These are phyloP conservation scores for Pyrenophora seminiperda DNA, from an alignment of 2,329 filamentous ascomycete species.

Conservation along the genomic window DNA sequence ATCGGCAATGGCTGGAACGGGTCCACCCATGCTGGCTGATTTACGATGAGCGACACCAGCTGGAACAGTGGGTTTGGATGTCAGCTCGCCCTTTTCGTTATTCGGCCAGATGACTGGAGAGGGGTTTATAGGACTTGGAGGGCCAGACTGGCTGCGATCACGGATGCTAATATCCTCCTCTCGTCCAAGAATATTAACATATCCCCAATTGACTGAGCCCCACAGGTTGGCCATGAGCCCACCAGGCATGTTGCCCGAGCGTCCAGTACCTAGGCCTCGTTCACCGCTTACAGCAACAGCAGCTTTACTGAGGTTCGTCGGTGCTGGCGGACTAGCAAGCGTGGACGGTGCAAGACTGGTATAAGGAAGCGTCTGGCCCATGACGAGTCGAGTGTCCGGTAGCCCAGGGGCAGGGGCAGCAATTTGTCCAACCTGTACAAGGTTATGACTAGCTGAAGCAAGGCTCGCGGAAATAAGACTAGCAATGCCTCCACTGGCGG, in stretches of 20 bases:
- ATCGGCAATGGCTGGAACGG: constrained; percentile 21
- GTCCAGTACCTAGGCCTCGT: constrained; percentile 67
- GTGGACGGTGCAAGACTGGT: constrained; percentile 81
- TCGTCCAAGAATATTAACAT: constrained; percentile 65
- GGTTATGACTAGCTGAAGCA: constrained; percentile 73
- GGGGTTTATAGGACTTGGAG: constrained; percentile 41
- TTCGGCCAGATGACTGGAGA: constrained; percentile 27
- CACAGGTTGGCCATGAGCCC: constrained; percentile 92
- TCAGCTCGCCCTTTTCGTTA: constrained; percentile 21
- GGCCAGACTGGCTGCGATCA: constrained; percentile 40
- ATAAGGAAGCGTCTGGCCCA: constrained; percentile 55
- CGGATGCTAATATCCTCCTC: constrained; percentile 53
- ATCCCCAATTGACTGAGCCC: constrained; percentile 85
- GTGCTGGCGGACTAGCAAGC: constrained; percentile 78
- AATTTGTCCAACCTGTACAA: constrained; percentile 69
- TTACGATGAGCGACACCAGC: constrained; percentile 55
- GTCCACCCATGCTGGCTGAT: constrained; percentile 60
- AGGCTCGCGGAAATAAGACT: constrained; percentile 83
- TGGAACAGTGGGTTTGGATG: constrained; percentile 22
- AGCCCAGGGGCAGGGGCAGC: constrained; percentile 42
- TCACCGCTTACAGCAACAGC: constrained; percentile 83
- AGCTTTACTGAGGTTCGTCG: constrained; percentile 83
- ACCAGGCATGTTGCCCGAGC: constrained; percentile 72
- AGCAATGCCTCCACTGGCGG: constrained; percentile 71
- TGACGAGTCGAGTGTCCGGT: constrained; percentile 44